These are phyloP conservation scores for Erythrobasidium yunnanense DNA, from an alignment of 768 basidiomycete genomes.

Conservation along the genomic window DNA sequence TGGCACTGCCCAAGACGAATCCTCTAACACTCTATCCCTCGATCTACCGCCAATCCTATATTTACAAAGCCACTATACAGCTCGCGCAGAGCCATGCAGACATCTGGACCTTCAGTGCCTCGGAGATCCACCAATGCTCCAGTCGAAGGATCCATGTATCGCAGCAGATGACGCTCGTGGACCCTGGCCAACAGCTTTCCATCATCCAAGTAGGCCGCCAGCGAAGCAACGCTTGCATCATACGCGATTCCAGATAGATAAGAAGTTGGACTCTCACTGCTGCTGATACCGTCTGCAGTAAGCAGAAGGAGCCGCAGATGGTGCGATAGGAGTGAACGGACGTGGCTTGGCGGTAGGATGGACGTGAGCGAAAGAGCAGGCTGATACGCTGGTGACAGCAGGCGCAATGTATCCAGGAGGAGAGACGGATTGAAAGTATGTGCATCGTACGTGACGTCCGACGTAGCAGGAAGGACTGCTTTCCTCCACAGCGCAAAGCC, in stretches of 20 bases:
- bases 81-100: neutral
- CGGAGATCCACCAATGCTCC: neutral
- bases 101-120: neutral
- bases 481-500: neutral
- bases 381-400: slow-evolving; percentile 27
- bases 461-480: neutral
- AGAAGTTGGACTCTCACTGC: slow-evolving; percentile 20
- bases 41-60: neutral
- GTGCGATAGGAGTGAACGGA: slow-evolving; percentile 21
- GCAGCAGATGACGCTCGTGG: neutral
- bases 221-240: slow-evolving; percentile 34
- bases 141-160: slow-evolving; percentile 9
- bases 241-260: slow-evolving; percentile 28
- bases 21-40: neutral
- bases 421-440: slow-evolving; percentile 32
- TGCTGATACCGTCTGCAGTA: slow-evolving; percentile 17
- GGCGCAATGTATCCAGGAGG: slow-evolving; percentile 35
- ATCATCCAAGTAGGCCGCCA: slow-evolving; percentile 37
- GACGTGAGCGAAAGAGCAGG: neutral
- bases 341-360: neutral
- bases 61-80: neutral
- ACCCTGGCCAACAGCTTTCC: slow-evolving; percentile 32
- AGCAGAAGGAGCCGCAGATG: slow-evolving; percentile 35
- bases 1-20: no score
- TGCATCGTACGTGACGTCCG: neutral